These are phyloP conservation scores for Fusarium graminum DNA, from an alignment of 2,329 filamentous ascomycete species.

Conservation along the genomic window DNA sequence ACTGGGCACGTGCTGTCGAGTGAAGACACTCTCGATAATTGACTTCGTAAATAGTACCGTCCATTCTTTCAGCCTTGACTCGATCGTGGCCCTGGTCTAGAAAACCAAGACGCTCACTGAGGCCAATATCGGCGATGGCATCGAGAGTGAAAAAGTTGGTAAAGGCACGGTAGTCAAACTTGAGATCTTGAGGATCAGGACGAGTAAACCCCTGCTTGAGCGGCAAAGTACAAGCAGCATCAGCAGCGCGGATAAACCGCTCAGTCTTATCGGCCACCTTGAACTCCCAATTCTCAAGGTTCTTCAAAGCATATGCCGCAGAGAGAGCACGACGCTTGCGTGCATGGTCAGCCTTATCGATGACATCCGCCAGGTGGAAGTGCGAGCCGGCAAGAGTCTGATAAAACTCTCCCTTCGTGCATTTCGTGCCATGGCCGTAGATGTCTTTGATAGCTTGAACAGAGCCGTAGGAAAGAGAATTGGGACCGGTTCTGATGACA, in stretches of 20 bases:
- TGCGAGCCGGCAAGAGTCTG: conserved; percentile 60
- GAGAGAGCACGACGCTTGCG: conserved; percentile 65
- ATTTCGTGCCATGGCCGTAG: conserved; percentile 62
- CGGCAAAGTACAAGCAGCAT: conserved; percentile 57
- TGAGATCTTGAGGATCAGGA: conserved; percentile 56
- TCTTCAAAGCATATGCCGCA: conserved; percentile 65
- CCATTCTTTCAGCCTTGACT: conserved; percentile 57
- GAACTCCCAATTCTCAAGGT: conserved; percentile 67
- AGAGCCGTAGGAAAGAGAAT: conserved; percentile 46
- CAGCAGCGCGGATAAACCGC: conserved; percentile 59
- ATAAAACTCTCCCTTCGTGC: conserved; percentile 64
- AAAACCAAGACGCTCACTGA: conserved; percentile 64
- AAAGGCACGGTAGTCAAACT: conserved; percentile 63
- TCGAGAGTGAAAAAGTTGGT: conserved; percentile 69
- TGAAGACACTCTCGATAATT: conserved; percentile 66
- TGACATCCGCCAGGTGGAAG: conserved; percentile 65
- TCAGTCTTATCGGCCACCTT: conserved; percentile 66
- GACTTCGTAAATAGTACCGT: conserved; percentile 61
- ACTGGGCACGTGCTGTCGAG: conserved; percentile 63
- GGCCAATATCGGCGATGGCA: conserved; percentile 68
- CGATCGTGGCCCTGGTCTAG: conserved; percentile 63
- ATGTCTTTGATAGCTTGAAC: conserved; percentile 52
- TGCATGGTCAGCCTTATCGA: conserved; percentile 65
- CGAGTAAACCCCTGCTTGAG: conserved; percentile 47
- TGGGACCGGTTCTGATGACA: conserved; percentile 49